Evolutionary conservation across 2,329 filamentous ascomycete genomes (phyloP), one percentile per base, ranked within the genome.

Genomic region (Metarhizium rileyi): DNA sequence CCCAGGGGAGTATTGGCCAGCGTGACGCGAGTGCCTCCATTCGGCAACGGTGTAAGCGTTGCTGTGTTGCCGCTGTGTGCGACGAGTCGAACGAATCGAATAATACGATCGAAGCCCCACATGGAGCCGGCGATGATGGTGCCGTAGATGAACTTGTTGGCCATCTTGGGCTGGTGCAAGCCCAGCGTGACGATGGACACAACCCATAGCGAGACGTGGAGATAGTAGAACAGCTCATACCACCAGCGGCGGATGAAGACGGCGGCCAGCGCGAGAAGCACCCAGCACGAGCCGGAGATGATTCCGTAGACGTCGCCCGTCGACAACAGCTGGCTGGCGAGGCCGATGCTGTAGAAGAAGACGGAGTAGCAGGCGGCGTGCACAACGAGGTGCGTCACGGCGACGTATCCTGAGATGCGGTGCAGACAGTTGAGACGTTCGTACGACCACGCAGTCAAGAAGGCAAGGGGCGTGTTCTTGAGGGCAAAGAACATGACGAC

Each of bases 361-460:
- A 63, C 59, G 1, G 67, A 62, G 53, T 79, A 76, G 23, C 67
- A 57, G 22, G 63, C 63, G 2, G 63, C 68, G 49, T 81, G 78
- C 2, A 77, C 51, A 16, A 77, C 59, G 50, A 72, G 61, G 30
- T 67, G 65, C 30, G 67, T 50, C 25, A 80, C 67, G 18, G 74
- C 72, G 6, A 67, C 69, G 55, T 72, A 76, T 3, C 78, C 78
- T 4, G 71, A 69, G 18, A 76, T 63, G 50, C 74, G 74, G 55
- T 83, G 79, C 3, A 83, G 66, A 45, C 74, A 68, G 56, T 80
- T 81, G 47, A 83, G 70, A 20, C 75, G 70, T 52, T 82, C 78
- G 58, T 83, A 78, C 5, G 77, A 80, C 57, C 74, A 76, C 2
- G 70, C 64, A 1, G 74, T 74, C 10, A 83, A 54, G 51, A 72